A percentile compares a stretch with the other conserved stretches of the same genome.
Evolutionary conservation across 768 basidiomycete genomes (phyloP).

Genomic region (Filobasidium floriforme): DNA sequence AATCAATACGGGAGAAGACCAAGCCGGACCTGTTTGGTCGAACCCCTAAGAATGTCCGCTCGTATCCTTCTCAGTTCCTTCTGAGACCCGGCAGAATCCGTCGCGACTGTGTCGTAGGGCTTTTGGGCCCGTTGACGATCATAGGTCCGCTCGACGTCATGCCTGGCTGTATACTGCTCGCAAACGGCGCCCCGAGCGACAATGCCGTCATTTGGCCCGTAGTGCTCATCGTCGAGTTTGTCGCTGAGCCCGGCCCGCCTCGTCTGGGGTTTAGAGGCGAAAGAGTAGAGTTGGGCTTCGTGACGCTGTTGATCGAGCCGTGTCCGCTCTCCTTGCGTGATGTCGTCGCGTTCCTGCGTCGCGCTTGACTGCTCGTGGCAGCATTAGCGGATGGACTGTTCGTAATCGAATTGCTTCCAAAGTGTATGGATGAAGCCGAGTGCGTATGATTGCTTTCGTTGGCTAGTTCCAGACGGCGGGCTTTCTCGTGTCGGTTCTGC

Average conservation of each 20-base stretch:
- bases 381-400: constrained; percentile 26
- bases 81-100: not conserved
- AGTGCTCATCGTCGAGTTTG: constrained; percentile 2
- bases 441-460: constrained; percentile 48
- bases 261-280: constrained; percentile 42
- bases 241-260: constrained; percentile 12
- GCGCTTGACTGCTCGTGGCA: constrained; percentile 21
- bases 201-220: constrained; percentile 16
- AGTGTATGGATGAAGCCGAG: constrained; percentile 33
- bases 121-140: constrained; percentile 13
- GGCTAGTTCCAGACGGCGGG: constrained; percentile 69
- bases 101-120: constrained; percentile 9
- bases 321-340: constrained; percentile 14
- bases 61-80: not conserved
- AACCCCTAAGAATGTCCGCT: too few species aligned
- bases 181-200: constrained; percentile 20
- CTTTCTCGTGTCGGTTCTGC: constrained; percentile 85
- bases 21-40: too few species aligned
- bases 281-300: constrained; percentile 21
- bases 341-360: constrained; percentile 23
- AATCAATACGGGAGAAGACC: too few species aligned
- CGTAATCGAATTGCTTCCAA: constrained; percentile 35
- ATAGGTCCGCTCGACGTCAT: constrained; percentile 11
- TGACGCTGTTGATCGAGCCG: constrained; percentile 6
- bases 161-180: constrained; percentile 15